A percentile compares a stretch with the other conserved stretches of the same genome.
These are phyloP conservation scores for Whalleya microplaca DNA, from an alignment of 2,329 filamentous ascomycete genomes.

Conservation along the genomic window DNA sequence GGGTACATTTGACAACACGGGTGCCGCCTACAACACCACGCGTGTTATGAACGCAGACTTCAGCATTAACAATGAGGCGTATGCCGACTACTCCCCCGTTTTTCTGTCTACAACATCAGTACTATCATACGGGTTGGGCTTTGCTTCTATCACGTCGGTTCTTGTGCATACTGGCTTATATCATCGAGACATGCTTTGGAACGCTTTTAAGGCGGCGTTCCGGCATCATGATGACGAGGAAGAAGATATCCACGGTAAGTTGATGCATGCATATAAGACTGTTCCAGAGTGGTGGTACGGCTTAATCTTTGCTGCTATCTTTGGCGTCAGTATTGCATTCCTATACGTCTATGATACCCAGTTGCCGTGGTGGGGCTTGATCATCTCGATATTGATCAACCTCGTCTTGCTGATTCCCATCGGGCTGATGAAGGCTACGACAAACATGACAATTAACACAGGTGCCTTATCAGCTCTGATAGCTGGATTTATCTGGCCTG, in stretches of 20 bases:
- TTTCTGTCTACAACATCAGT: too few relatives aligned
- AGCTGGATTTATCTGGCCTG: slow-evolving; percentile 37
- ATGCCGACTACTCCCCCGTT: too few relatives aligned
- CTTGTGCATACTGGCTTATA: too few relatives aligned
- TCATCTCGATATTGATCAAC: slow-evolving; percentile 17
- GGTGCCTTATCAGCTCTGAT: slow-evolving; percentile 24
- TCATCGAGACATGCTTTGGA: neutral
- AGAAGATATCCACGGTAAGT: neutral
- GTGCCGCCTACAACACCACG: too few relatives aligned
- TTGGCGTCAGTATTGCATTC: slow-evolving; percentile 9
- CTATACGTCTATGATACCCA: slow-evolving; percentile 14
- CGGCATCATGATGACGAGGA: neutral
- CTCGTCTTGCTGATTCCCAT: slow-evolving; percentile 23
- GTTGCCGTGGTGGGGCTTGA: slow-evolving; percentile 23
- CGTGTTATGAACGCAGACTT: too few relatives aligned
- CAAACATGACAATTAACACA: slow-evolving; percentile 21
- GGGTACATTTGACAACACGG: too few relatives aligned
- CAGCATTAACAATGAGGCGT: too few relatives aligned
- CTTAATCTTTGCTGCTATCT: neutral
- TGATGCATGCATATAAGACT: neutral
- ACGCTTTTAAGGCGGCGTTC: neutral
- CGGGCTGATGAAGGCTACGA: slow-evolving; percentile 24
- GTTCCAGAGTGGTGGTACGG: slow-evolving; percentile 5
- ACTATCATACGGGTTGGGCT: too few relatives aligned
- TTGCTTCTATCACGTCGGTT: too few relatives aligned